Conservation (phyloP, 2,329 filamentous ascomycete species). For the Fusarium camptoceras region DNA sequence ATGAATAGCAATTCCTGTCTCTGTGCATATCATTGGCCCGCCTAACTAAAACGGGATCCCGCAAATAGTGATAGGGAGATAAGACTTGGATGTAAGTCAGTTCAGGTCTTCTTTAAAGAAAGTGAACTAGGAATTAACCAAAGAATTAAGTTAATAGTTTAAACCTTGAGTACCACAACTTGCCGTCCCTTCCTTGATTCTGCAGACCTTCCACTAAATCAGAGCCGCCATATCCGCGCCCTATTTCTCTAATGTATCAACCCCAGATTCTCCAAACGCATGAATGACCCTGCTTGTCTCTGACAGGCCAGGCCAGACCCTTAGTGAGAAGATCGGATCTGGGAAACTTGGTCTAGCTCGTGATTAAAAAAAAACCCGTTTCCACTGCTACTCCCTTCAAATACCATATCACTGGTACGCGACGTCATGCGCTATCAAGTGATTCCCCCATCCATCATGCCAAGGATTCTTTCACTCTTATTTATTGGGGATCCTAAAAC, state of each 20-base stretch:
- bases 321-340: not conserved
- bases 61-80: not conserved
- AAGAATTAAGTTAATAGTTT: not conserved
- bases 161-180: not conserved
- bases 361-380: slow-evolving; percentile 17
- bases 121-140: not conserved
- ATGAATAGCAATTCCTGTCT: not conserved
- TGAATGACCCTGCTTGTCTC: slow-evolving; percentile 14
- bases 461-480: slow-evolving; percentile 12
- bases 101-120: not conserved
- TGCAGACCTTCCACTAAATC: not conserved
- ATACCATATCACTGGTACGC: not conserved
- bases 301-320: not conserved
- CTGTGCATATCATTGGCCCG: slow-evolving; percentile 4
- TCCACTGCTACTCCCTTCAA: not conserved
- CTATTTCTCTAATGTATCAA: not conserved
- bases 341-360: slow-evolving; percentile 19
- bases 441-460: slow-evolving; percentile 4
- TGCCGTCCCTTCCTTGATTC: slow-evolving; percentile 12
- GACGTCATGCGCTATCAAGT: slow-evolving; percentile 22
- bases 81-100: not conserved
- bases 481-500: not conserved
- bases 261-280: not conserved
- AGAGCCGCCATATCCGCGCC: slow-evolving; percentile 23
- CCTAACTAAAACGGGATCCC: not conserved